Percentiles rank a stretch among this genome's conserved stretches.
These are phyloP conservation scores for Polychaeton citri DNA, from an alignment of 2,329 filamentous ascomycete species.

Conservation along the genomic window DNA sequence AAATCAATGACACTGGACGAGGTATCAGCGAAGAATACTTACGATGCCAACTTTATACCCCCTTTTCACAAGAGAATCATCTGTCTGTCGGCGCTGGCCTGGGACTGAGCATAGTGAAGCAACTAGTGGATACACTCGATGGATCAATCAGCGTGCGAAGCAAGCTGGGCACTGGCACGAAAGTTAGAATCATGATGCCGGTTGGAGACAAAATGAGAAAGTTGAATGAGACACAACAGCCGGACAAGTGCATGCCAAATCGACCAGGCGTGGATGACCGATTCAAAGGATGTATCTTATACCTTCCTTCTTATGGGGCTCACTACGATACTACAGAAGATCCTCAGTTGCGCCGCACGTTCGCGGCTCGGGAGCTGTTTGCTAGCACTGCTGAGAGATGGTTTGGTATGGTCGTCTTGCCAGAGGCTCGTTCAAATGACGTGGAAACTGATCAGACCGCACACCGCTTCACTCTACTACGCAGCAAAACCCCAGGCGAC, in stretches of 20 bases:
- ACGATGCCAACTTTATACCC: constrained; percentile 45
- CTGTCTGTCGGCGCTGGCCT: constrained; percentile 49
- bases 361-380: neutral
- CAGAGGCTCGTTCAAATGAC: neutral
- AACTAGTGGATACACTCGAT: constrained; percentile 45
- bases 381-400: neutral
- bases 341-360: neutral
- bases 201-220: constrained; percentile 12
- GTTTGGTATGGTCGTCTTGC: neutral
- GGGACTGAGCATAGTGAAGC: constrained; percentile 50
- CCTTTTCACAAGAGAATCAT: constrained; percentile 51
- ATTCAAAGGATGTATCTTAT: neutral
- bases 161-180: constrained; percentile 41
- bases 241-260: constrained; percentile 5
- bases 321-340: constrained; percentile 2
- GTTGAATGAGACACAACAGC: constrained; percentile 3
- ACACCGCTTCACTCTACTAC: neutral
- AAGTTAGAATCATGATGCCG: constrained; percentile 37
- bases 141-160: constrained; percentile 46
- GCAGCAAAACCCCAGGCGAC: neutral
- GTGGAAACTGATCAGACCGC: neutral
- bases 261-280: constrained; percentile 1
- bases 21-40: constrained; percentile 54
- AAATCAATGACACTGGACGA: constrained; percentile 47
- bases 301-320: constrained; percentile 2